Percentiles rank a stretch among this genome's conserved stretches.
Evolutionary conservation across 1,139 yeast genomes (phyloP).

Genomic region (Taphrina deformans): DNA sequence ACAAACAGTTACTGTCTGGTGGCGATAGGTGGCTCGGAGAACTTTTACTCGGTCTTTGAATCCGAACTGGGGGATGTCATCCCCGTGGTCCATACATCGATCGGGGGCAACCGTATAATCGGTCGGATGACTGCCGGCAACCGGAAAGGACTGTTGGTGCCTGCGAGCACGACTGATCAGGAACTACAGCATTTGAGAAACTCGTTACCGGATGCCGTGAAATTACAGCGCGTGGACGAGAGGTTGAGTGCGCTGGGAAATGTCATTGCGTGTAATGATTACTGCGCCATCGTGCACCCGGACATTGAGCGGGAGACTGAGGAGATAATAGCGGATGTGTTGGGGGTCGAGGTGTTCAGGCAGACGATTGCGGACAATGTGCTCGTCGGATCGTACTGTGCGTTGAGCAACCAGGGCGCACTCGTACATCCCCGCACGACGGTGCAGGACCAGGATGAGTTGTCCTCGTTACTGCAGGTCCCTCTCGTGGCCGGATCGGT

Average conservation of each 20-base stretch:
- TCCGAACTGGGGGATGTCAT: slow-evolving; percentile 95
- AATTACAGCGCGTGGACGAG: slow-evolving; percentile 97
- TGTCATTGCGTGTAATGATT: slow-evolving; percentile 97
- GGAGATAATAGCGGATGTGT: slow-evolving; percentile 96
- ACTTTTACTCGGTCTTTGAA: slow-evolving; percentile 95
- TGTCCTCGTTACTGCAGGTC: slow-evolving; percentile 90
- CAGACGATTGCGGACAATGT: slow-evolving; percentile 99
- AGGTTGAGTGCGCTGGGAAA: slow-evolving; percentile 95
- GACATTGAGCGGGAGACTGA: slow-evolving; percentile 99
- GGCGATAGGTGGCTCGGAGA: slow-evolving; percentile 97
- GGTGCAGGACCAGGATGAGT: slow-evolving; percentile 96
- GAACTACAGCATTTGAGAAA: slow-evolving; percentile 97
- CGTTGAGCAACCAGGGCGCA: slow-evolving; percentile 96
- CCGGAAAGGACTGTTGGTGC: slow-evolving; percentile 94
- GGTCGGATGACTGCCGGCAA: slow-evolving; percentile 99
- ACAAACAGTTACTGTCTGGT: slow-evolving; percentile 96
- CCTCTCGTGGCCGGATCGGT: slow-evolving; percentile 99
- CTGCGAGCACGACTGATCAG: slow-evolving; percentile 98
- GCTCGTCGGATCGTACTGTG: slow-evolving; percentile 92
- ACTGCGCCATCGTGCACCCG: slow-evolving; percentile 98
- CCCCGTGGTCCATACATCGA: slow-evolving; percentile 95
- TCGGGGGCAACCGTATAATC: slow-evolving; percentile 95
- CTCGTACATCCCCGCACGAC: slow-evolving; percentile 97
- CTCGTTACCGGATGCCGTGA: slow-evolving; percentile 92
- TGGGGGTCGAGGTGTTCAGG: slow-evolving; percentile 98